Conservation (phyloP, 257 asterid genomes). For the Mentha longifolia region DNA sequence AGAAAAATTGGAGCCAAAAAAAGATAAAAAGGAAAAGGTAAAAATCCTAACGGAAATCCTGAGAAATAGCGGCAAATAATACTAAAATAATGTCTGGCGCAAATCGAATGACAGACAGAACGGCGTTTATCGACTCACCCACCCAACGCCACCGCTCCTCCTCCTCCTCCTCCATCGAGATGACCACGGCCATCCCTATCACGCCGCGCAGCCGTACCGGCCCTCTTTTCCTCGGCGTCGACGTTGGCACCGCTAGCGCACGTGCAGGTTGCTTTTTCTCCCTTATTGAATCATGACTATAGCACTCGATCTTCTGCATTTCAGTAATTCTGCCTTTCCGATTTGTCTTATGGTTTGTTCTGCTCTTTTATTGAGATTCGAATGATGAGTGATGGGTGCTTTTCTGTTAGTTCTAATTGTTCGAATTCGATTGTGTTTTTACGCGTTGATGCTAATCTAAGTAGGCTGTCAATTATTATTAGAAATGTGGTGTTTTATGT, state of each 20-base stretch:
- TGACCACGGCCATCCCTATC: constrained; percentile 57
- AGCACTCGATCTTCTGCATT: constrained; percentile 6
- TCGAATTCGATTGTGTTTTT: too few species aligned
- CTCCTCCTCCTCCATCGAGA: constrained; percentile 47
- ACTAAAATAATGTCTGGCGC: constrained; percentile 45
- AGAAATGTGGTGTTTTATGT: not conserved
- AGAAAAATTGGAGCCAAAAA: not conserved
- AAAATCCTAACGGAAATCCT: constrained; percentile 25
- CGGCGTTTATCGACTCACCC: constrained; percentile 31
- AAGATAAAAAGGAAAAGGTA: not conserved
- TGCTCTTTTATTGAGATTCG: not conserved
- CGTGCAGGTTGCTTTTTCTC: constrained; percentile 73
- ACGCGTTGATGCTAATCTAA: constrained; percentile 20
- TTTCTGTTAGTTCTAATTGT: not conserved
- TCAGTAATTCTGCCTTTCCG: constrained; percentile 1
- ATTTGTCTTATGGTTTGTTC: constrained; percentile 1
- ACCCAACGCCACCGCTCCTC: constrained; percentile 31
- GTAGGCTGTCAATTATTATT: not conserved
- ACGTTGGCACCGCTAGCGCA: constrained; percentile 98
- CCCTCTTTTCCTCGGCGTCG: constrained; percentile 82
- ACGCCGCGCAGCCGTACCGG: constrained; percentile 47
- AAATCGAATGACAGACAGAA: constrained; percentile 40
- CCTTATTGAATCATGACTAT: constrained; percentile 5
- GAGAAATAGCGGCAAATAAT: constrained; percentile 12
- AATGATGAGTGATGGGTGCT: not conserved